Evolutionary conservation across 2,329 filamentous ascomycete species (phyloP), one percentile per base, ranked within the genome.

Genomic region (Beauveria bassiana): DNA sequence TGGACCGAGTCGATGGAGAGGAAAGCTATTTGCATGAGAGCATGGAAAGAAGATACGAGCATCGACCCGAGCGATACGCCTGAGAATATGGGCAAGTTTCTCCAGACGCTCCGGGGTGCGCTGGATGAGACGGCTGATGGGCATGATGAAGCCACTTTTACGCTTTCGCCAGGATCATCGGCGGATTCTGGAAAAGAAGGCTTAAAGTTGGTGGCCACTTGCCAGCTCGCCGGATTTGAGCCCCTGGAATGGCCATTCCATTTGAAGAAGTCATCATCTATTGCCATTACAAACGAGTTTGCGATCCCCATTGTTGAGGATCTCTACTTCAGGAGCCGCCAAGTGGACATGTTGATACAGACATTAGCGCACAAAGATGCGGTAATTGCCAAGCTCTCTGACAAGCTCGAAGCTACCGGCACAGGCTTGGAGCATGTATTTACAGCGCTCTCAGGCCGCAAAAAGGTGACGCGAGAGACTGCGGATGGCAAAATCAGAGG

Each of bases 41-140:
- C 85, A 34, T 78, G 83, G 61, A 74, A 81, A 26, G 80, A 87
- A 66, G 81, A 85, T 66, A 89, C 87, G 18, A 86, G 83, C 64
- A 91, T 93, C 64, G 89, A 93, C 69, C 86, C 90, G 1, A 86
- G 82, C 69, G 86, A 88, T 65, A 86, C 87, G 63, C 76, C 79
- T 0, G 82, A 85, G 56, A 89, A 93, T 68, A 84, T 90, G 74
- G 70, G 74, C 28, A 85, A 86, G 56, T 84, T 93, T 57, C 75
- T 93, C 16, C 78, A 82, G 24, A 86, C 88, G 67, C 76, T 93
- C 20, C 73, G 77, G 54, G 74, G 75, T 46, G 79, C 81, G 34
- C 73, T 85, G 68, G 81, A 77, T 75, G 77, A 65, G 62, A 83
- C 68, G 22, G 74, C 75, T 43, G 69, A 70, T 22, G 76, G 75